A percentile compares a stretch with the other conserved stretches of the same genome.
Evolutionary conservation across 768 basidiomycete species (phyloP).

Genomic region (Ramaria sp.): DNA sequence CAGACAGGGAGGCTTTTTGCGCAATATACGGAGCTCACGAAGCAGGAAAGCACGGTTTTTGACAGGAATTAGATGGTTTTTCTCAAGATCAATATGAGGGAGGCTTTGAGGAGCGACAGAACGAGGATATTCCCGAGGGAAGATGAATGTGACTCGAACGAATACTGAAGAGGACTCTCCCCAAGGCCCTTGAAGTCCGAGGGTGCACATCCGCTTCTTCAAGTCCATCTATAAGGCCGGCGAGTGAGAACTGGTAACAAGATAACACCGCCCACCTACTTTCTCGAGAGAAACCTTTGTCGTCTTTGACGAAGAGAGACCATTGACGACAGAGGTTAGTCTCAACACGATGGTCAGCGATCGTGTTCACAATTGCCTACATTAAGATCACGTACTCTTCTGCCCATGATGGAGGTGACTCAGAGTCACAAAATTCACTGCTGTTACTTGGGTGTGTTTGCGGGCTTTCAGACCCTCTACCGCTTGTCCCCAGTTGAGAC

Average conservation of each 20-base stretch:
- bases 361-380: background rate
- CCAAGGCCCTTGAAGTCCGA: conserved; percentile 87
- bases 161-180: conserved; percentile 77
- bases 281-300: conserved; percentile 67
- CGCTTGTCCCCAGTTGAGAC: conserved; percentile 17
- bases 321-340: conserved; percentile 62
- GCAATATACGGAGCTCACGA: conserved; percentile 64
- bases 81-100: conserved; percentile 74
- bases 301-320: conserved; percentile 46
- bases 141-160: conserved; percentile 81
- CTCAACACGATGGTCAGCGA: conserved; percentile 25
- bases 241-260: background rate
- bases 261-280: conserved; percentile 26
- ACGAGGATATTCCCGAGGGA: conserved; percentile 75
- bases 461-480: conserved; percentile 5
- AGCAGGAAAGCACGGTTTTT: conserved; percentile 72
- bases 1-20: conserved; percentile 70
- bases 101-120: conserved; percentile 49
- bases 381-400: conserved; percentile 50
- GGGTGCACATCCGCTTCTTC: conserved; percentile 57
- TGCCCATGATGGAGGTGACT: conserved; percentile 44
- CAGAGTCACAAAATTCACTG: conserved; percentile 20
- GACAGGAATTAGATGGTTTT: conserved; percentile 68
- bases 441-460: conserved; percentile 27
- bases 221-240: conserved; percentile 23